Conservation (phyloP, 495 filamentous ascomycete genomes). For the Penicillium paradoxum region DNA sequence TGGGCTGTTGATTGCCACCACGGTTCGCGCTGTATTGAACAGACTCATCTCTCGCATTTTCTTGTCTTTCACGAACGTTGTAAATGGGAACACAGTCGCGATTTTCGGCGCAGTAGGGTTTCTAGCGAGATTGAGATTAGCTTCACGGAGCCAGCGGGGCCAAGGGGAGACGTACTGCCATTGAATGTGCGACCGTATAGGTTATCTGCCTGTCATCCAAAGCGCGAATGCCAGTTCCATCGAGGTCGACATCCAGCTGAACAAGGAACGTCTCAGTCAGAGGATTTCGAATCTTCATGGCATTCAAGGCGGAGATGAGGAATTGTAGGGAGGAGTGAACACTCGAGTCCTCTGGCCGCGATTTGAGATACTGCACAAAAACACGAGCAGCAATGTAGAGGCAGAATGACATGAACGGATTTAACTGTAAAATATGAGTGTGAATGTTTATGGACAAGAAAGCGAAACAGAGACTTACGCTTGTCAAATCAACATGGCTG, state of each 20-base stretch:
- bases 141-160: not conserved
- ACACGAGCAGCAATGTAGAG: constrained; percentile 92
- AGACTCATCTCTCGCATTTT: not conserved
- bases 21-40: constrained; percentile 4
- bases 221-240: constrained; percentile 49
- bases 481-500: constrained; percentile 78
- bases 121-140: constrained; percentile 9
- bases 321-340: constrained; percentile 82
- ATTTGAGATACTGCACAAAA: constrained; percentile 93
- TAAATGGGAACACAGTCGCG: constrained; percentile 13
- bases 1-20: not conserved
- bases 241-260: constrained; percentile 88
- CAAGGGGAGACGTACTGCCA: constrained; percentile 10
- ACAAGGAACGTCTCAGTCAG: constrained; percentile 93
- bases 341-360: constrained; percentile 75
- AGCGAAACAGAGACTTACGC: constrained; percentile 52
- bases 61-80: constrained; percentile 11
- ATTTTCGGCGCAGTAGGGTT: constrained; percentile 7
- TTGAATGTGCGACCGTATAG: constrained; percentile 4
- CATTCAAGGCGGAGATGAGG: constrained; percentile 81
- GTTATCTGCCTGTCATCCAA: constrained; percentile 9
- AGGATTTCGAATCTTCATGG: constrained; percentile 81
- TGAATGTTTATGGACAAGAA: not conserved
- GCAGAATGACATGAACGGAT: constrained; percentile 93
- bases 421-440: constrained; percentile 62